These are phyloP conservation scores for Fusarium sp. DNA, from an alignment of 2,329 filamentous ascomycete species.

Conservation along the genomic window DNA sequence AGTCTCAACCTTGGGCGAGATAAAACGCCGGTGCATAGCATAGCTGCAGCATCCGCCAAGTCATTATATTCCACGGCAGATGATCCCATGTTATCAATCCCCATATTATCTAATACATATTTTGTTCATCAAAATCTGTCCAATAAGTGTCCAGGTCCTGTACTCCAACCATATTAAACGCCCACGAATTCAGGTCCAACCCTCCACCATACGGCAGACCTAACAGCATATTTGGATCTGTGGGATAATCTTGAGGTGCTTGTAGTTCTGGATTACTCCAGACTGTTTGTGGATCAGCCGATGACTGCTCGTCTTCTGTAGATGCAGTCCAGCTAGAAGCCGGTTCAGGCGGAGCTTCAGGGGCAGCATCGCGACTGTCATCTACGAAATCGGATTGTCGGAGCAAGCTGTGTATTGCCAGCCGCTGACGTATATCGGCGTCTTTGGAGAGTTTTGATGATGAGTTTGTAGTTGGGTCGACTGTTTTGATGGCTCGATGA, in stretches of 20 bases:
- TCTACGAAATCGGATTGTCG: slow-evolving; percentile 54
- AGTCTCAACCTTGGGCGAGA: too few species aligned
- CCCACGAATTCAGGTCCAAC: slow-evolving; percentile 38
- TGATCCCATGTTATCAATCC: too few species aligned
- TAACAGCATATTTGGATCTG: slow-evolving; percentile 38
- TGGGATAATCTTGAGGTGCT: slow-evolving; percentile 11
- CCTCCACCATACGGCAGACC: slow-evolving; percentile 37
- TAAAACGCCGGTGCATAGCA: too few species aligned
- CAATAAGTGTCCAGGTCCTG: slow-evolving; percentile 33
- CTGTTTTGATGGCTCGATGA: slow-evolving; percentile 21
- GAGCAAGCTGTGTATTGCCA: slow-evolving; percentile 55
- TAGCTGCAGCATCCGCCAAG: background rate
- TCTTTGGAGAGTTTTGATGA: slow-evolving; percentile 37
- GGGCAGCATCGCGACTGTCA: slow-evolving; percentile 50
- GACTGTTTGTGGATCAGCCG: slow-evolving; percentile 20
- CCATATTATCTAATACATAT: slow-evolving; percentile 34
- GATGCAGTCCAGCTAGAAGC: slow-evolving; percentile 37
- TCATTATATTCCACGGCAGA: background rate
- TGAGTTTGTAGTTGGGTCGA: slow-evolving; percentile 11
- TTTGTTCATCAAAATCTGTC: slow-evolving; percentile 40
- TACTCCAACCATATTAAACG: slow-evolving; percentile 18
- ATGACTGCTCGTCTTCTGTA: slow-evolving; percentile 36
- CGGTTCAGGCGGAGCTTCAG: slow-evolving; percentile 32
- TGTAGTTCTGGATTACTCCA: slow-evolving; percentile 22
- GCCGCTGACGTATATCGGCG: slow-evolving; percentile 44